Percentiles rank a stretch among this genome's conserved stretches.
Evolutionary conservation across 257 asterid species (phyloP).

Genomic region (Fraxinus cuspidata): DNA sequence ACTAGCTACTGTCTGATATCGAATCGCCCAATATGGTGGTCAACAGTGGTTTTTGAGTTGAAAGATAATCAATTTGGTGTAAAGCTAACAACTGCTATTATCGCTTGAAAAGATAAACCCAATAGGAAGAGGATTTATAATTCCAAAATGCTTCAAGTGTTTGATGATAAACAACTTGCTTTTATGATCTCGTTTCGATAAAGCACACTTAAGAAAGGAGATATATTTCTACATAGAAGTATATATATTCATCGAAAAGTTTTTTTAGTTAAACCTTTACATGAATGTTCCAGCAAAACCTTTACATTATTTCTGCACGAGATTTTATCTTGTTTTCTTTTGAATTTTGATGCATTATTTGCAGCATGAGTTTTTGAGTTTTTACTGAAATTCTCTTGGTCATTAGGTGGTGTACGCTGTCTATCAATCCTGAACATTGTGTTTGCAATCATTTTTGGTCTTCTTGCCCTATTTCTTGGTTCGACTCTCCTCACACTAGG

Average conservation of each 20-base stretch:
- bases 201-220: neutral
- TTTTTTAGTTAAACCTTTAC: neutral
- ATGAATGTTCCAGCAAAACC: neutral
- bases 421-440: conserved; percentile 71
- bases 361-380: neutral
- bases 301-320: neutral
- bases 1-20: neutral
- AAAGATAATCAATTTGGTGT: neutral
- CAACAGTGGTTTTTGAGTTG: neutral
- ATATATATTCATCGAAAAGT: neutral
- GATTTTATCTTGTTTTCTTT: neutral
- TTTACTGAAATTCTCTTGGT: neutral
- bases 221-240: neutral
- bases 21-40: neutral
- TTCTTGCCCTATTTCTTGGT: conserved; percentile 87
- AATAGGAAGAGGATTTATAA: neutral
- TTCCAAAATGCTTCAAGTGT: neutral
- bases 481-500: conserved; percentile 90
- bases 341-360: neutral
- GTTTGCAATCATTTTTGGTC: conserved; percentile 71
- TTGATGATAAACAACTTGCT: neutral
- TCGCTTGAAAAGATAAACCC: neutral
- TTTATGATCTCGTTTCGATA: neutral
- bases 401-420: conserved; percentile 86
- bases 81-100: neutral